A percentile compares a stretch with the other conserved stretches of the same genome.
Evolutionary conservation across 192 early-diverging fungal genomes (phyloP).

Genomic region (Bifiguratus adelaidae): DNA sequence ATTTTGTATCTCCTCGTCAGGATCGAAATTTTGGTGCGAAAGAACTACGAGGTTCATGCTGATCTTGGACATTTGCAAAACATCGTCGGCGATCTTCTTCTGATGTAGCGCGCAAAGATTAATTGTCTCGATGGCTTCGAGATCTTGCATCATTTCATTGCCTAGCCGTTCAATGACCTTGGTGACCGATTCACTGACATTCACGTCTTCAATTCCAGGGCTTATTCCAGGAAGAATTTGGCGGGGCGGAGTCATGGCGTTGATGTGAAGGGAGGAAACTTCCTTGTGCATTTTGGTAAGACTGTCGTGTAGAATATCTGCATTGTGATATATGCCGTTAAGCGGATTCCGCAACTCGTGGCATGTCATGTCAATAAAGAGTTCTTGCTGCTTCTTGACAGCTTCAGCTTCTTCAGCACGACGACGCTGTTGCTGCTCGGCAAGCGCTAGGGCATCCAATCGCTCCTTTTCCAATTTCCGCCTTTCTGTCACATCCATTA

Average conservation of each 20-base stretch:
- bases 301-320: neutral
- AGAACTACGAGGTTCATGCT: constrained; percentile 43
- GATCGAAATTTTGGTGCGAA: constrained; percentile 29
- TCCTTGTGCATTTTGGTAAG: too few species aligned
- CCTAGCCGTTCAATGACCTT: neutral
- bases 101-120: constrained; percentile 10
- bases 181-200: too few species aligned
- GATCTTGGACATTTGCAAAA: constrained; percentile 48
- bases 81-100: constrained; percentile 39
- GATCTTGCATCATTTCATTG: neutral
- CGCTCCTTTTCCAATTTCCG: constrained; percentile 8
- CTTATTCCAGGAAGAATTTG: too few species aligned
- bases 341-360: constrained; percentile 7
- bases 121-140: constrained; percentile 10
- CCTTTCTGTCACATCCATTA: neutral
- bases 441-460: constrained; percentile 8
- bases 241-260: too few species aligned
- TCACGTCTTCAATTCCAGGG: too few species aligned
- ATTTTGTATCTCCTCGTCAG: constrained; percentile 21
- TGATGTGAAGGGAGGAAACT: too few species aligned
- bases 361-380: constrained; percentile 8
- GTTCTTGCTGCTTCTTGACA: constrained; percentile 9
- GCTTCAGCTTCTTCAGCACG: constrained; percentile 13
- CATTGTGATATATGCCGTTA: constrained; percentile 6
- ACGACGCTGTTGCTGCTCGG: constrained; percentile 9